These are phyloP conservation scores for Termitomyces eurrhizus DNA, from an alignment of 768 basidiomycete genomes.

Conservation along the genomic window DNA sequence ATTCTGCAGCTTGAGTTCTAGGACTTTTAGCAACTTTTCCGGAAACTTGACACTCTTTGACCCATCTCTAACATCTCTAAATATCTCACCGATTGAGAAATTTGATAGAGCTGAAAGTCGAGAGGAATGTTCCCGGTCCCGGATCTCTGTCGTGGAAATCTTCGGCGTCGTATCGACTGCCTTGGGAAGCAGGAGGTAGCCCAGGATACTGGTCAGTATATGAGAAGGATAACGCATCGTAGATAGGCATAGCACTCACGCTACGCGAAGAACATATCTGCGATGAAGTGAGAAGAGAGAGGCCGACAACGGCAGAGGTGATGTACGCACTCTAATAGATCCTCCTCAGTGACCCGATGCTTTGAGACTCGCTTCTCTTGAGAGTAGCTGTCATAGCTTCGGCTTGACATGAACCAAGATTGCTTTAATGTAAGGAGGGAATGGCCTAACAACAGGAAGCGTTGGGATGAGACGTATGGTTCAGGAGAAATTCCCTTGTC, in stretches of 20 bases:
- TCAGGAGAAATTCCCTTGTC: neutral
- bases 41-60: slow-evolving; percentile 90
- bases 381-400: slow-evolving; percentile 69
- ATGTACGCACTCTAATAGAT: slow-evolving; percentile 69
- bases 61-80: slow-evolving; percentile 74
- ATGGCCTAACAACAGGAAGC: slow-evolving; percentile 3
- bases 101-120: slow-evolving; percentile 67
- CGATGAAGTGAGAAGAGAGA: slow-evolving; percentile 9
- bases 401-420: slow-evolving; percentile 54
- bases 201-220: slow-evolving; percentile 53
- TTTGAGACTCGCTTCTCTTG: slow-evolving; percentile 73
- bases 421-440: slow-evolving; percentile 1
- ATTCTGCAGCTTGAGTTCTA: slow-evolving; percentile 86
- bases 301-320: slow-evolving; percentile 5
- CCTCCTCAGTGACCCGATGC: slow-evolving; percentile 68
- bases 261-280: slow-evolving; percentile 81
- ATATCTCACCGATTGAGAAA: slow-evolving; percentile 72
- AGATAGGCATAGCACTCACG: slow-evolving; percentile 44
- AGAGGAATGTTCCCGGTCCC: slow-evolving; percentile 63
- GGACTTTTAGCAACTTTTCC: slow-evolving; percentile 86
- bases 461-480: neutral
- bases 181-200: slow-evolving; percentile 67
- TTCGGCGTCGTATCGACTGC: slow-evolving; percentile 31
- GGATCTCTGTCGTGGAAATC: slow-evolving; percentile 30
- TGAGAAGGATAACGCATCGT: neutral